phyloP scores from a whole-genome alignment of 441 rosid genomes.

The Populus hybrid region DNA sequence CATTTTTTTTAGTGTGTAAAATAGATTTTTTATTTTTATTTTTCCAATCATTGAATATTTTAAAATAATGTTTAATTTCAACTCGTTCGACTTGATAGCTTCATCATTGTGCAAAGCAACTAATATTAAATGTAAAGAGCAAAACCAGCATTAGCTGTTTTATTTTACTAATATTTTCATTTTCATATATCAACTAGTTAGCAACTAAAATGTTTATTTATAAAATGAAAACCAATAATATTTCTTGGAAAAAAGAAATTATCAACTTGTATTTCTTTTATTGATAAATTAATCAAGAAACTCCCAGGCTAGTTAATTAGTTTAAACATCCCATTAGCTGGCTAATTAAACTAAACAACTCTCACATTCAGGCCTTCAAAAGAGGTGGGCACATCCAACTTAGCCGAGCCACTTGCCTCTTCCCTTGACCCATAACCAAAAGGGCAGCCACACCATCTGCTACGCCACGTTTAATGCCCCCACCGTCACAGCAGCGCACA shows the following conservation, averaged over 20 bases:
- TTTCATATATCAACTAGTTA: neutral
- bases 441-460: neutral
- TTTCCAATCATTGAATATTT: too few species aligned
- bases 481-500: neutral
- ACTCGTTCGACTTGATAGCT: neutral
- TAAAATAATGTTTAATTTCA: too few species aligned
- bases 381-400: neutral
- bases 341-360: neutral
- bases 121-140: too few species aligned
- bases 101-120: neutral
- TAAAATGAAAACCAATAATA: neutral
- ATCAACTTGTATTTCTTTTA: neutral
- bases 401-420: neutral
- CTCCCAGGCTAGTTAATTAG: too few species aligned
- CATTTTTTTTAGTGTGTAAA: too few species aligned
- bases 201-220: neutral
- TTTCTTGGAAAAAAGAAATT: neutral
- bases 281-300: too few species aligned
- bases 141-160: too few species aligned
- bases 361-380: neutral
- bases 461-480: neutral
- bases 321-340: neutral
- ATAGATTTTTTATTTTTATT: too few species aligned
- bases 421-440: neutral
- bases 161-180: too few species aligned